Evolutionary conservation across 805 yeast species (phyloP).

Genomic region (Metschnikowia cubensis): DNA sequence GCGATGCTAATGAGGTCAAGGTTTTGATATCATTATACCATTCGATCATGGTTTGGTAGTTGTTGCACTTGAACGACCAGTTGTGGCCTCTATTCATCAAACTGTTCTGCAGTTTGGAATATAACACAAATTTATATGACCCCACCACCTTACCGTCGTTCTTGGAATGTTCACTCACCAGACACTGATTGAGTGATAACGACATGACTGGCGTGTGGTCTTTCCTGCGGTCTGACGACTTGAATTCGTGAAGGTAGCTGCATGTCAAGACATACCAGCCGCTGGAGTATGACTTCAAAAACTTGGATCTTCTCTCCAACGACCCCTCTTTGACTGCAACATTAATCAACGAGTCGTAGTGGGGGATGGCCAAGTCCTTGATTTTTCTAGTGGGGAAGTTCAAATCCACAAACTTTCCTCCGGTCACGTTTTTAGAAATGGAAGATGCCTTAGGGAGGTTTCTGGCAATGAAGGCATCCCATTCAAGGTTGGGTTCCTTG

Average conservation of each 20-base stretch:
- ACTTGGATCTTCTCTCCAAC: conserved; percentile 87
- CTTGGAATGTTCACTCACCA: conserved; percentile 76
- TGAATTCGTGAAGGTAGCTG: conserved; percentile 85
- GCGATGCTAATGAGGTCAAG: conserved; percentile 60
- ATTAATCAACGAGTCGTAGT: conserved; percentile 67
- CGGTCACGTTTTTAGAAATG: conserved; percentile 22
- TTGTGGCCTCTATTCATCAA: conserved; percentile 78
- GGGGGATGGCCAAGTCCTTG: conserved; percentile 57
- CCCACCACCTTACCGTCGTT: conserved; percentile 56
- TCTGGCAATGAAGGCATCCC: conserved; percentile 77
- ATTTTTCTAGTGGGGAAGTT: conserved; percentile 35
- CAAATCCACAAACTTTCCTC: conserved; percentile 41
- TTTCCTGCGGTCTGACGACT: conserved; percentile 71
- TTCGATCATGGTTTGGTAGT: conserved; percentile 69
- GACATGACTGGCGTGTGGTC: conserved; percentile 85
- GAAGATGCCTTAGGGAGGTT: conserved; percentile 44
- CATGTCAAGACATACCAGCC: conserved; percentile 93
- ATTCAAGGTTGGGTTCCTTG: conserved; percentile 77
- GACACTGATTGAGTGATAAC: conserved; percentile 71
- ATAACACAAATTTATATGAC: conserved; percentile 73
- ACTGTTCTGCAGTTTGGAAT: conserved; percentile 67
- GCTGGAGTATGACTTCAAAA: conserved; percentile 80
- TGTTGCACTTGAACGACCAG: conserved; percentile 92
- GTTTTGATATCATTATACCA: conserved; percentile 81
- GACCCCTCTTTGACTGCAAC: conserved; percentile 65